Evolutionary conservation across 805 yeast species (phyloP), one percentile per base, ranked within the genome.

Genomic region (Wilhelminamyces savonicus): DNA sequence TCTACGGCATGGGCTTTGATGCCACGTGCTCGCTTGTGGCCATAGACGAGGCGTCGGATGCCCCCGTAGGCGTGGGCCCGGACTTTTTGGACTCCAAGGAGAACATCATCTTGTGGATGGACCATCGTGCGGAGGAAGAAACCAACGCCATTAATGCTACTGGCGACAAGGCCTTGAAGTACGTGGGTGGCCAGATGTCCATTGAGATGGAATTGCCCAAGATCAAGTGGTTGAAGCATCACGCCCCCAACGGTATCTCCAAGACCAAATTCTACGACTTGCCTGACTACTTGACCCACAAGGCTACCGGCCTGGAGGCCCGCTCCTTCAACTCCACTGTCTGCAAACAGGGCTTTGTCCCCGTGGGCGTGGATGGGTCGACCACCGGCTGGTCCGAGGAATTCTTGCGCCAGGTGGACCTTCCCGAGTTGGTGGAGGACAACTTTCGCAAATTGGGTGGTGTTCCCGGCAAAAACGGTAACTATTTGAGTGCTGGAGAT

Each of bases 191-290:
- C 13, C 80, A 78, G 46, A 90, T 92, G 97, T 87, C 97, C 29
- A 82, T 92, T 48, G 98, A 90, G 58, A 92, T 92, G 97, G 97
- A 92, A 53, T 69, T 92, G 41, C 98, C 98, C 37, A 92, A 92
- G 60, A 87, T 86, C 62, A 83, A 84, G 62, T 92, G 98, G 98
- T 71, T 92, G 50, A 90, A 90, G 54, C 79, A 82, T 54, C 69
- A 92, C 56, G 61, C 87, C 65, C 83, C 94, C 4, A 60, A 62
- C 20, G 71, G 71, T 5, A 59, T 64, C 34, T 74, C 66, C 11
- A 57, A 59, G 32, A 82, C 85, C 54, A 82, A 85, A 61, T 92
- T 92, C 57, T 90, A 86, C 54, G 98, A 92, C 56, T 71, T 92
- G 41, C 83, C 95, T 4, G 98, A 92, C 56, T 92, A 66, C 55